Conservation (phyloP, 2,329 filamentous ascomycete genomes). For the Dactylellina parvicollis region DNA sequence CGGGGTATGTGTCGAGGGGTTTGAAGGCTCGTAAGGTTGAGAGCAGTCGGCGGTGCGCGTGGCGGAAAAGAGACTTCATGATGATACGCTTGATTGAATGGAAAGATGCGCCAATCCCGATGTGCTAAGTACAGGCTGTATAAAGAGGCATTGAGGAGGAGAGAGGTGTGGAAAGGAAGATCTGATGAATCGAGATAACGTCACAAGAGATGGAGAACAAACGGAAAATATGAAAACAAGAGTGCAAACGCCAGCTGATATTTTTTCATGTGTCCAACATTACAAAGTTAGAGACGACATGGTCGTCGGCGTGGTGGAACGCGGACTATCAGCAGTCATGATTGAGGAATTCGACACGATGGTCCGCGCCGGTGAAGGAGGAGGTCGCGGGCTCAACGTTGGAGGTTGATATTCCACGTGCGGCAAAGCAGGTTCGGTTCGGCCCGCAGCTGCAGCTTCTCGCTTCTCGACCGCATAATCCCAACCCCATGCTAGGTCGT, state of each 20-base stretch:
- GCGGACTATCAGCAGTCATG: not conserved
- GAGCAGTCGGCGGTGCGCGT: conserved; percentile 10
- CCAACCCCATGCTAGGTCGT: conserved; percentile 40
- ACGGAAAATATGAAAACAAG: not conserved
- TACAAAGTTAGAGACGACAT: conserved; percentile 8
- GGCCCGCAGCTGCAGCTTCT: conserved; percentile 51
- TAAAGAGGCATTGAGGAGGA: not conserved
- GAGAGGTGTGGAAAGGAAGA: not conserved
- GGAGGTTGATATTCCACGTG: conserved; percentile 42
- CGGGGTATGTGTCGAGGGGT: conserved; percentile 18
- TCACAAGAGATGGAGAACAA: not conserved
- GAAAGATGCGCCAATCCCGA: not conserved
- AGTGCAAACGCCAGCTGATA: not conserved
- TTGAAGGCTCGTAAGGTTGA: conserved; percentile 13
- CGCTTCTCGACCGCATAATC: conserved; percentile 42
- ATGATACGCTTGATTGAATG: not conserved
- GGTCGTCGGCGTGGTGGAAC: conserved; percentile 22
- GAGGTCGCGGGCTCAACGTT: conserved; percentile 9
- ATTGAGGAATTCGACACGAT: conserved; percentile 25
- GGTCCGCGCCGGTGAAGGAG: conserved; percentile 21
- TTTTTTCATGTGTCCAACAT: not conserved
- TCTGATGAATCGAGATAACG: too few relatives aligned
- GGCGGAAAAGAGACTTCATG: not conserved
- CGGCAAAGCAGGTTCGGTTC: conserved; percentile 50
- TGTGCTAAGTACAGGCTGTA: not conserved